Evolutionary conservation across 495 filamentous ascomycete genomes (phyloP), one percentile per base, ranked within the genome.

Genomic region (Podospora pseudocomata): DNA sequence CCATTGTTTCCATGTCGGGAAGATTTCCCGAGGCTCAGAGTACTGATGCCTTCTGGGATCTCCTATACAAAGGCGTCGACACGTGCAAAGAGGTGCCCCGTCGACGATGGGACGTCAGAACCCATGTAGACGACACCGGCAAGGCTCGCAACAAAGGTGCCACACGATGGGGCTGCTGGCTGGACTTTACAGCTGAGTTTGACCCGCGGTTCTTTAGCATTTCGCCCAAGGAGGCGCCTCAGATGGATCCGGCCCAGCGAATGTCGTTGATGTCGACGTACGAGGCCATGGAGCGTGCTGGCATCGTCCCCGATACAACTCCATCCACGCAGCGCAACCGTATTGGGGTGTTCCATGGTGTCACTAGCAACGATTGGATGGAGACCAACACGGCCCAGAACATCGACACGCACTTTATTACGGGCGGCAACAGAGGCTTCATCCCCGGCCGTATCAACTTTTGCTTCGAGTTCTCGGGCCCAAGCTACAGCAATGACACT

Each of bases 141-240:
- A 89, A 89, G 67, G 84, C 77, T 20, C 88, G 87, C 65, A 96
- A 94, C 77, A 92, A 91, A 53, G 89, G 84, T 55, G 87, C 89
- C 69, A 90, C 89, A 2, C 88, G 87, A 13, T 93, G 89, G 68
- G 92, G 92, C 9, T 93, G 91, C 78, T 97, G 89, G 81, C 89
- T 96, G 68, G 86, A 93, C 26, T 85, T 94, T 64, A 89, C 92
- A 0, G 90, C 88, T 9, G 77, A 88, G 18, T 97, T 97, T 72
- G 93, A 97, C 67, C 86, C 91, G 19, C 82, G 87, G 0, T 96
- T 96, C 80, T 97, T 97, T 85, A 93, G 91, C 77, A 94, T 97
- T 86, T 95, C 92, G 18, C 92, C 93, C 1, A 87, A 91, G 63
- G 93, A 97, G 78, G 93, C 93, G 6, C 82, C 85, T 49, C 91